Percentiles rank a stretch among this genome's conserved stretches.
Conservation (phyloP, 495 filamentous ascomycete species). For the Thermochaetoides thermophila region DNA sequence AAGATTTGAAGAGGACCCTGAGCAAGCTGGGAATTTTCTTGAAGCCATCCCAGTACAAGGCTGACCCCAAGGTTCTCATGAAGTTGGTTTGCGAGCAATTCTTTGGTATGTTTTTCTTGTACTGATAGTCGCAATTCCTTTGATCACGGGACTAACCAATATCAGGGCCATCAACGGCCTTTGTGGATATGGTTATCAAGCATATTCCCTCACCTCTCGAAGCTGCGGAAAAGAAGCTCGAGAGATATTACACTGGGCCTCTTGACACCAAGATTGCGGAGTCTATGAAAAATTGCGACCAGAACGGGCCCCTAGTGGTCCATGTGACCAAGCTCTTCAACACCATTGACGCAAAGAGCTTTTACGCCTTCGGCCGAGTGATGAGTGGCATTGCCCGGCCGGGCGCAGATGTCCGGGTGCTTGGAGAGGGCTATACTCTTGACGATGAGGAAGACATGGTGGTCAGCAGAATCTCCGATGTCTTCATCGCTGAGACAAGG, state of each 20-base stretch:
- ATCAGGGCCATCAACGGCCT: constrained; percentile 51
- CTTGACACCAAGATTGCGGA: constrained; percentile 70
- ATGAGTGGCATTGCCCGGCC: constrained; percentile 85
- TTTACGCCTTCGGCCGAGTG: constrained; percentile 80
- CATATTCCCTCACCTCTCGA: constrained; percentile 81
- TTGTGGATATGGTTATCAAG: constrained; percentile 89
- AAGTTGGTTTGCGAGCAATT: constrained; percentile 88
- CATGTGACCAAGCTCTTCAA: constrained; percentile 90
- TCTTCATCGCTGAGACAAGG: constrained; percentile 84
- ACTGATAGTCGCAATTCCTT: not conserved
- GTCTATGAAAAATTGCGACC: constrained; percentile 68
- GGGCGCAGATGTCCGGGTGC: constrained; percentile 70
- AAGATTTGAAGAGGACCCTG: constrained; percentile 70
- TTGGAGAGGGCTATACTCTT: constrained; percentile 89
- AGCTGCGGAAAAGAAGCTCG: constrained; percentile 58
- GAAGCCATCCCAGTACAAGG: constrained; percentile 82
- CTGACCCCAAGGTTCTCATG: constrained; percentile 77
- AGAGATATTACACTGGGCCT: constrained; percentile 90
- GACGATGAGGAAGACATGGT: constrained; percentile 99
- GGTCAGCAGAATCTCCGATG: constrained; percentile 70
- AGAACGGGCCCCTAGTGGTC: constrained; percentile 79
- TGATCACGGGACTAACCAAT: constrained; percentile 4
- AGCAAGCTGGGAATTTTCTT: constrained; percentile 65
- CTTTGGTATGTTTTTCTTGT: constrained; percentile 46
- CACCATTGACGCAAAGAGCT: constrained; percentile 70